Evolutionary conservation across 2,329 filamentous ascomycete genomes (phyloP), one percentile per base, ranked within the genome.

Genomic region (Fusarium azukiicola): DNA sequence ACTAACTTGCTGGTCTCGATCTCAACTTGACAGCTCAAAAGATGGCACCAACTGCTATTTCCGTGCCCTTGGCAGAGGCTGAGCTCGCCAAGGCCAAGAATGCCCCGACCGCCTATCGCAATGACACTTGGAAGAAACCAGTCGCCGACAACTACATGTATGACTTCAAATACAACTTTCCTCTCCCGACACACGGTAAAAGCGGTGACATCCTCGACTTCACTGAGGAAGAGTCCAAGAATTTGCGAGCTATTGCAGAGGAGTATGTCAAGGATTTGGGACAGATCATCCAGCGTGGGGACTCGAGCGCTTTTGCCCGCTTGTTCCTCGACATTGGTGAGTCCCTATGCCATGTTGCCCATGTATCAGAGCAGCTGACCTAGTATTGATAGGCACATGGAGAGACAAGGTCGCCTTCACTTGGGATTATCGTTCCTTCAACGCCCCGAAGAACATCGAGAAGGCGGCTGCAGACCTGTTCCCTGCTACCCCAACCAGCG

Each of bases 81-180:
- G 27, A 32, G 27, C 27, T 32, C 27, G 27, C 27, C 44, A 46
- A 46, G 44, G 44, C 19, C 44, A 46, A 46, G 19, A 46, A 46
- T 46, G 44, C 44, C 13, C 44, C 44, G 19, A 14, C 19, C 44
- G 13, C 13, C 19, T 46, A 46, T 46, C 44, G 44, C 44, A 46
- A 46, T 19, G 13, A 13, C 13, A 46, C 13, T 19, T 13, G 44
- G 44, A 50, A 50, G 47, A 10, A 17, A 40, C 85, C 86, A 1
- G 84, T 88, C 17, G 85, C 86, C 7, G 86, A 88, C 73, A 78
- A 87, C 75, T 88, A 83, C 78, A 88, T 88, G 87, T 88, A 88
- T 75, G 86, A 86, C 68, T 88, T 88, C 83, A 86, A 87, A 76
- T 87, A 86, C 81, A 88, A 87, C 66, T 84, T 87, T 68, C 47